phyloP scores from a whole-genome alignment of 306 rosid species.

The Malus sylvestris region DNA sequence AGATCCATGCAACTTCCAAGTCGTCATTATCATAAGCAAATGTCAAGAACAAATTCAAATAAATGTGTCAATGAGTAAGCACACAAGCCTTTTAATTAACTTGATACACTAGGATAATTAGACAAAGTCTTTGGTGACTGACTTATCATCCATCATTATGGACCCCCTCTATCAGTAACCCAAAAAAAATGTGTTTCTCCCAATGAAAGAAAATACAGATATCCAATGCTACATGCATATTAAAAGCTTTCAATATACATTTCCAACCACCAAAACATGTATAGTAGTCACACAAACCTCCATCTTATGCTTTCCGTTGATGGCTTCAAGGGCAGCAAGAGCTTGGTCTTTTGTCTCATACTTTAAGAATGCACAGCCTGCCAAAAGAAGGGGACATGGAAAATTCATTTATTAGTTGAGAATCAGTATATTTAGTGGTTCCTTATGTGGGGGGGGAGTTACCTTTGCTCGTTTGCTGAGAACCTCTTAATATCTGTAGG shows the following conservation, averaged over 20 bases:
- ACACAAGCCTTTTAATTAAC: not conserved
- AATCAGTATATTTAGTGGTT: not conserved
- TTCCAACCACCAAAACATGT: constrained; percentile 5
- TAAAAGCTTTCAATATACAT: constrained; percentile 1
- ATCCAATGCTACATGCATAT: not conserved
- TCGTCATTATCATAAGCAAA: not conserved
- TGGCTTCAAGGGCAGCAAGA: constrained; percentile 71
- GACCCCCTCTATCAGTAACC: not conserved
- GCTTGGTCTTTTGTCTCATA: constrained; percentile 96
- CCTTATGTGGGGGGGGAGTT: not conserved
- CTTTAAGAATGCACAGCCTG: constrained; percentile 96
- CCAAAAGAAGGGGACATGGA: constrained; percentile 8
- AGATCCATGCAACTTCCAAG: constrained; percentile 4
- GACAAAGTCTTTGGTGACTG: not conserved
- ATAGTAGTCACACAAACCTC: constrained; percentile 54
- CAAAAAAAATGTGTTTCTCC: not conserved
- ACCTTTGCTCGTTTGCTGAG: constrained; percentile 96
- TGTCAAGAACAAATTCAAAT: constrained; percentile 2
- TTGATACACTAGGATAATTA: not conserved
- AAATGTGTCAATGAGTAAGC: not conserved
- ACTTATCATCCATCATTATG: not conserved
- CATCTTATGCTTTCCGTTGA: constrained; percentile 90
- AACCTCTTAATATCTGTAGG: constrained; percentile 88
- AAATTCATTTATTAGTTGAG: constrained; percentile 1
- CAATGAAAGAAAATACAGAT: not conserved